phyloP scores from a whole-genome alignment of 176 grass and related monocot species.

The Oryza punctata region DNA sequence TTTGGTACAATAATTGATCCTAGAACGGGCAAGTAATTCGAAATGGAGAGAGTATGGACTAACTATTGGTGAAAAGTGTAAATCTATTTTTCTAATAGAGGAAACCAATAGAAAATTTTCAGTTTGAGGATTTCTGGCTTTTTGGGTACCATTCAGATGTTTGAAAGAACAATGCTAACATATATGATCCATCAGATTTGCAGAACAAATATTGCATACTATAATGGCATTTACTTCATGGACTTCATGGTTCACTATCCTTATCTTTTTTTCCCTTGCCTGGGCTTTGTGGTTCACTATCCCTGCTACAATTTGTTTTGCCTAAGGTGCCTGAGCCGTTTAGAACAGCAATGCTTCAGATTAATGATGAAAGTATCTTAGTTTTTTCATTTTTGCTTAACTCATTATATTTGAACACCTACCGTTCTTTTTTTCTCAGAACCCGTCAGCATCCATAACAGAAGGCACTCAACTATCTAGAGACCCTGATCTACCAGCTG shows the following conservation, averaged over 20 bases:
- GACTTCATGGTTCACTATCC: neutral
- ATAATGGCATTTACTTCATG: neutral
- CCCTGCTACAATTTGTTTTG: neutral
- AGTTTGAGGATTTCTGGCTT: slow-evolving; percentile 9
- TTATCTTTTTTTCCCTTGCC: neutral
- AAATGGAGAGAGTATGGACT: neutral
- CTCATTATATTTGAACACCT: slow-evolving; percentile 2
- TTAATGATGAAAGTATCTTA: slow-evolving; percentile 16
- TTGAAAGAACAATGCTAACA: neutral
- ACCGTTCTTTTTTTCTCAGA: slow-evolving; percentile 45
- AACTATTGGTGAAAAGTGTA: neutral
- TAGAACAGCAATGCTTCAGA: neutral
- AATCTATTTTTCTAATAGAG: slow-evolving; percentile 6
- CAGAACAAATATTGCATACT: neutral
- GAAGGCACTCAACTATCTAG: slow-evolving; percentile 77
- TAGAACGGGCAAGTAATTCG: too few species aligned
- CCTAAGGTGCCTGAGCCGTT: neutral
- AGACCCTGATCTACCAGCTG: slow-evolving; percentile 72
- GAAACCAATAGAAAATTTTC: neutral
- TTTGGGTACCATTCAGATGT: neutral
- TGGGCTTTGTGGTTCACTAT: neutral
- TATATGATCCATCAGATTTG: neutral
- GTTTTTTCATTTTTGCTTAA: neutral
- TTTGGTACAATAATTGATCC: too few species aligned
- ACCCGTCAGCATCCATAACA: slow-evolving; percentile 44